Evolutionary conservation across 352 stramenopile species (phyloP), one percentile per base, ranked within the genome.

Genomic region (Pythium phragmiticola): DNA sequence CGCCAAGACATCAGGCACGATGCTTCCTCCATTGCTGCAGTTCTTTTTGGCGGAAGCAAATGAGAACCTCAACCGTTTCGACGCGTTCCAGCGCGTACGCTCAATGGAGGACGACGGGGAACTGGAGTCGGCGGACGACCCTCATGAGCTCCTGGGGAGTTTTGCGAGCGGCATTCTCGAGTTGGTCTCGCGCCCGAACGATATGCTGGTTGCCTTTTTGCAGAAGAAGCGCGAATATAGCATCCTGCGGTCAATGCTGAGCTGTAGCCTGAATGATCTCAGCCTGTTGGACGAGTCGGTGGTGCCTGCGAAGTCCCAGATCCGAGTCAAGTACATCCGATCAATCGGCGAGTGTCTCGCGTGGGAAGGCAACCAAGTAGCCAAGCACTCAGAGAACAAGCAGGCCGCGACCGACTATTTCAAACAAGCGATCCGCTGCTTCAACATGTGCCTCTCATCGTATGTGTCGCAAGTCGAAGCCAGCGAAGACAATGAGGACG

Each of bases 191-290:
- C 77, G 85, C 37, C 80, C 80, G 9, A 88, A 78, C 30, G 75
- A 86, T 19, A 52, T 73, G 16, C 54, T 91, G 7, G 77, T 88
- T 34, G 64, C 60, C 17, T 91, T 89, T 48, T 45, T 91, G 23
- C 77, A 88, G 58, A 81, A 89, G 59, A 83, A 77, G 46, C 78
- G 86, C 34, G 80, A 91, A 51, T 89, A 87, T 57, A 73, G 71
- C 34, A 68, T 91, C 11, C 43, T 89, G 45, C 82, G 82, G 14
- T 78, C 82, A 14, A 80, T 91, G 77, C 77, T 89, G 48, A 80
- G 75, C 43, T 89, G 75, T 52, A 87, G 69, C 42, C 63, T 90
- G 55, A 84, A 73, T 47, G 82, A 88, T 37, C 63, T 86, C 6
- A 89, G 76, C 67, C 67, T 88, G 0, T 69, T 85, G 4, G 60